Base-by-base conservation (phyloP, 192 early-diverging fungal genomes). In the Podila horticola region DNA sequence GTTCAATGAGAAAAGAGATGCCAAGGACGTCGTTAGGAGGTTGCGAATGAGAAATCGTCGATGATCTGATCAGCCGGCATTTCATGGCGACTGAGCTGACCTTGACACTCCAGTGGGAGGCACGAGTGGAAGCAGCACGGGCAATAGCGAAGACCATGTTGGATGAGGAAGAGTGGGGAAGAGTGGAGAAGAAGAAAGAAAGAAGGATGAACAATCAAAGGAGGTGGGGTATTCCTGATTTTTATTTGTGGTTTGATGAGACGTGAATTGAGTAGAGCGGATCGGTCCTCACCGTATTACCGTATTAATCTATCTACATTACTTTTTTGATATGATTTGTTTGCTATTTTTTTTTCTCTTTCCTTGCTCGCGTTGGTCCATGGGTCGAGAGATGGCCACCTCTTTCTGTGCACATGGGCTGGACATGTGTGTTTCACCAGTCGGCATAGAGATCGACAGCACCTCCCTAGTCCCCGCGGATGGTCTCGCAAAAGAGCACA, bases 41-140 rank as follows among this genome's bases (percentile, higher is more conserved):
- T 20, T 55, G 60, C 4, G 36, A 31, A 28, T 29, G 67, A 19
- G 24, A 59, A 31, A 22, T 22, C 31, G 10, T 28, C 6, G 9
- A 13, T 26, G 33, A 20, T 31, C 31, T 12, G 60, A 62, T 33
- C 19, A 31, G 29, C 24, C 9, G 61, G 13, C 33, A 45, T 58
- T 28, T 33, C 11, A 22, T 4, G n/a, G 10, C 11, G 22, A 61
- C 19, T 13, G 51, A n/a, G 41, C 11, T 22, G 36, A 81, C 77
- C 71, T 81, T 81, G 67, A 69, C 71, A 57, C 77, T 73, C 77
- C 71, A 81, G 62, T 81, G 77, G 38, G 77, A 73, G 48, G 77
- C 52, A 22, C 77, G 77, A 38, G 71, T 26, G 28, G 77, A 24
- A 26, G 71, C 77, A 33, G 76, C 33, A 59, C 77, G 77, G 55